These are phyloP conservation scores for Aureobasidium sp. DNA, from an alignment of 2,329 filamentous ascomycete species.

Conservation along the genomic window DNA sequence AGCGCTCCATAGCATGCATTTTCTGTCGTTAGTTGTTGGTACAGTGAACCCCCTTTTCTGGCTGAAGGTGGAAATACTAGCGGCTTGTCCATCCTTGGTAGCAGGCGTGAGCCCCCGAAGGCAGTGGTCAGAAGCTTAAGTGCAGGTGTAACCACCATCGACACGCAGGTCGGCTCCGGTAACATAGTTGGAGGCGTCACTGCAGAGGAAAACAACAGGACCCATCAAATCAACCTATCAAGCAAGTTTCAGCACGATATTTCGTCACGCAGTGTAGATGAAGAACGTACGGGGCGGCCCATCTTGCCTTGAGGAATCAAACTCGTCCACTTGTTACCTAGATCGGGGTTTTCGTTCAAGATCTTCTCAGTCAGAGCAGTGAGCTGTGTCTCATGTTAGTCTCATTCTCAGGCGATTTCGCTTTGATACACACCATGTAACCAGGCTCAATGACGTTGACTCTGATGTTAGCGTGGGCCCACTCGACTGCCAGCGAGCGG, in stretches of 20 bases:
- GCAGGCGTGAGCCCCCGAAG: not conserved
- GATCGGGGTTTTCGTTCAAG: conserved; percentile 81
- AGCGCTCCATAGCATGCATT: conserved; percentile 3
- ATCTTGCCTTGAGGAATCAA: conserved; percentile 91
- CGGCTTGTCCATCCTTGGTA: not conserved
- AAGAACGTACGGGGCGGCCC: conserved; percentile 56
- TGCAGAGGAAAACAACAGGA: conserved; percentile 77
- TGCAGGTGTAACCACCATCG: conserved; percentile 35
- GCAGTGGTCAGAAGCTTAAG: conserved; percentile 17
- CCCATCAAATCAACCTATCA: conserved; percentile 71
- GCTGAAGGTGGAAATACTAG: not conserved
- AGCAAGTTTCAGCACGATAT: conserved; percentile 21
- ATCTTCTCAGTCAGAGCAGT: conserved; percentile 66
- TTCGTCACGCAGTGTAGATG: not conserved
- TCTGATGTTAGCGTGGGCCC: conserved; percentile 77
- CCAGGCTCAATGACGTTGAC: conserved; percentile 94
- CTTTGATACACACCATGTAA: conserved; percentile 84
- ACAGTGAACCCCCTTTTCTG: not conserved
- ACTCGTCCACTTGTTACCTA: conserved; percentile 83
- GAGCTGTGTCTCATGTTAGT: conserved; percentile 36
- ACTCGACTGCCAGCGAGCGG: conserved; percentile 83
- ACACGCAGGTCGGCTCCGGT: conserved; percentile 41
- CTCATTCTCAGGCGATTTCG: no score
- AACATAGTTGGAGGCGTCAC: conserved; percentile 68
- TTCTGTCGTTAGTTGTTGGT: conserved; percentile 6